Percentiles rank a stretch among this genome's conserved stretches.
Evolutionary conservation across 352 stramenopile species (phyloP).

Genomic region (Globisporangium camurandrum): DNA sequence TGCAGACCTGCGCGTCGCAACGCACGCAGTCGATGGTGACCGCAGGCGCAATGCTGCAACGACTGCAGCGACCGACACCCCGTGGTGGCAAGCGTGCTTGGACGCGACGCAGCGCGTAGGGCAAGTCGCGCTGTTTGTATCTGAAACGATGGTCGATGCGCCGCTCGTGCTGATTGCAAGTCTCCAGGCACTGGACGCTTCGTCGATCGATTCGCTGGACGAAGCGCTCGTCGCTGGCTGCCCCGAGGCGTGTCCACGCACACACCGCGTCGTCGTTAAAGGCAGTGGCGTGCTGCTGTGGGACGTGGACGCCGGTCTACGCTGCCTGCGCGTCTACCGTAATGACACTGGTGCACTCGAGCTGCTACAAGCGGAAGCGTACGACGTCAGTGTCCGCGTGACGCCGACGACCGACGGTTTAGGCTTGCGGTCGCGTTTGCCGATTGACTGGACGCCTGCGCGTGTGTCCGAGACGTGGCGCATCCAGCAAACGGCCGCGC

Average conservation of each 20-base stretch:
- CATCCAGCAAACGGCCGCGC: conserved; percentile 38
- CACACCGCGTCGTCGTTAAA: conserved; percentile 19
- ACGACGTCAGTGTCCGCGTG: conserved; percentile 33
- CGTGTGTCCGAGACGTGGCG: conserved; percentile 37
- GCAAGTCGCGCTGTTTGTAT: conserved; percentile 44
- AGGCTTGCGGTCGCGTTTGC: conserved; percentile 37
- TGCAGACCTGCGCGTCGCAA: conserved; percentile 7
- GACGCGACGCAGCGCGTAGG: conserved; percentile 30
- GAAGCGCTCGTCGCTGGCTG: conserved; percentile 28
- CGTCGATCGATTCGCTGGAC: conserved; percentile 7
- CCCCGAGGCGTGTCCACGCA: conserved; percentile 29
- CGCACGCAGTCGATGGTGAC: conserved; percentile 21
- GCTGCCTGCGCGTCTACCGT: conserved; percentile 45
- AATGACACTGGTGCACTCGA: conserved; percentile 24
- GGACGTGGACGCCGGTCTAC: conserved; percentile 32
- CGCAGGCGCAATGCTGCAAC: conserved; percentile 18
- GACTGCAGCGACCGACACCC: too few species aligned
- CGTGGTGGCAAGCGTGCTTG: conserved; percentile 56
- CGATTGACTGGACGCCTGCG: conserved; percentile 34
- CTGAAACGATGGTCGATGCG: conserved; percentile 14
- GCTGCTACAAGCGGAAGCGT: conserved; percentile 51
- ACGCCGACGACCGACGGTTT: conserved; percentile 33
- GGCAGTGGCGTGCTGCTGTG: conserved; percentile 34
- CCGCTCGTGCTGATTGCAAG: conserved; percentile 31
- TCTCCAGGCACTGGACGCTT: conserved; percentile 16